phyloP scores from a whole-genome alignment of 2,329 filamentous ascomycete species.

The Nectriaceae sp. region DNA sequence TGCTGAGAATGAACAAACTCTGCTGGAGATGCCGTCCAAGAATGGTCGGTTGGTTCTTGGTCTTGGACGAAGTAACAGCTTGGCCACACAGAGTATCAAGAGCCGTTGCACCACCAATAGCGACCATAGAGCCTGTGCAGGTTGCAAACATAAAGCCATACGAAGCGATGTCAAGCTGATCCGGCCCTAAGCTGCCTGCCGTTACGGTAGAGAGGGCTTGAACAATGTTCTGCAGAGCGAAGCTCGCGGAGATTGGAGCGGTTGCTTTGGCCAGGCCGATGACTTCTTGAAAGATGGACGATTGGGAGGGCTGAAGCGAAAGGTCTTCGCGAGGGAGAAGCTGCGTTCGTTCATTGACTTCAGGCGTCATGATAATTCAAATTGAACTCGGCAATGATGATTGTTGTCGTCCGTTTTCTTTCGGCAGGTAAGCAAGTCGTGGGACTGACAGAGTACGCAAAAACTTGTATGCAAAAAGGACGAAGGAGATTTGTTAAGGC shows the following conservation, averaged over 20 bases:
- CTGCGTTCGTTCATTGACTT: neutral
- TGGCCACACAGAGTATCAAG: neutral
- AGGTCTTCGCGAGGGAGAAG: neutral
- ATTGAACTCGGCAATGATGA: too few species aligned
- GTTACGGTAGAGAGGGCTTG: neutral
- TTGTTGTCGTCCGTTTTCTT: too few species aligned
- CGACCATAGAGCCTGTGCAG: neutral
- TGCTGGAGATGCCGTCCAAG: neutral
- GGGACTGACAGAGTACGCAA: too few species aligned
- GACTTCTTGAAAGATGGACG: neutral
- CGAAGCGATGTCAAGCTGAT: neutral
- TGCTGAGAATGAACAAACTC: neutral
- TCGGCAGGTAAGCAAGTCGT: too few species aligned
- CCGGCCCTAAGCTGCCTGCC: neutral
- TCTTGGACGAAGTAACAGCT: neutral
- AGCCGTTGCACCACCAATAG: neutral
- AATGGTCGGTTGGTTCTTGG: neutral
- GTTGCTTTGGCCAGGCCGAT: neutral
- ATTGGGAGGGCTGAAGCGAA: neutral
- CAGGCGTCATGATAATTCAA: neutral
- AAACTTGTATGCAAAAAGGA: too few species aligned
- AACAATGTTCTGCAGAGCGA: neutral
- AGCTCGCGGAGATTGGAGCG: neutral
- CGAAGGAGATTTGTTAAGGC: too few species aligned
- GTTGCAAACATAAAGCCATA: neutral